A percentile compares a stretch with the other conserved stretches of the same genome.
Evolutionary conservation across 768 basidiomycete species (phyloP).

Genomic region (Tricholoma matsutake): DNA sequence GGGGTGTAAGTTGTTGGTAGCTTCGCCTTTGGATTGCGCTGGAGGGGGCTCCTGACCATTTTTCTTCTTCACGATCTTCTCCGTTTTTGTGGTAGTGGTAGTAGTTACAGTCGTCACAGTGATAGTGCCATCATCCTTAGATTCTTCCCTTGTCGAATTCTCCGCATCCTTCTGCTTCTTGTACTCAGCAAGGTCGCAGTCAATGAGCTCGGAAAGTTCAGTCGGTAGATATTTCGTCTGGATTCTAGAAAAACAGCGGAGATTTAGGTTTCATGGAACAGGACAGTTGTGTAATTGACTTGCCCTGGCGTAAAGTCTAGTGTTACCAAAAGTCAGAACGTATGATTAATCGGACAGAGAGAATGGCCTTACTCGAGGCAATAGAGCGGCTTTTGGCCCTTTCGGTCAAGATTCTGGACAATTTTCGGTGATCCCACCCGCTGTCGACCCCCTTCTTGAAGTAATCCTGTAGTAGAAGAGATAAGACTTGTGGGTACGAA

Average conservation of each 20-base stretch:
- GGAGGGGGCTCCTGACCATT: not conserved
- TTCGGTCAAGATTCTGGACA: conserved; percentile 40
- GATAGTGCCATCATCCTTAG: conserved; percentile 18
- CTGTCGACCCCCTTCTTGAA: conserved; percentile 24
- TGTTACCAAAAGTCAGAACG: not conserved
- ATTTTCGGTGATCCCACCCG: conserved; percentile 36
- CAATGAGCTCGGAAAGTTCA: conserved; percentile 32
- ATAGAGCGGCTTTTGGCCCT: conserved; percentile 45
- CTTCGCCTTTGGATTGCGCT: not conserved
- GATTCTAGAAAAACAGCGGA: conserved; percentile 12
- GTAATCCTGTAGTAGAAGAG: conserved; percentile 14
- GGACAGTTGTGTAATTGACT: not conserved
- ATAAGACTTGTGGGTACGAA: not conserved
- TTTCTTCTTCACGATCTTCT: conserved; percentile 23
- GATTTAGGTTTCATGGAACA: not conserved
- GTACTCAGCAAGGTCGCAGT: conserved; percentile 26
- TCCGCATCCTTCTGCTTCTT: conserved; percentile 17
- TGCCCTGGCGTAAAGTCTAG: conserved; percentile 36
- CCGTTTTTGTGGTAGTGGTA: conserved; percentile 14
- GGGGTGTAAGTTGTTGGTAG: not conserved
- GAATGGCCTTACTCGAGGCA: conserved; percentile 38
- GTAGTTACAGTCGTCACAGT: conserved; percentile 19
- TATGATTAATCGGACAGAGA: not conserved
- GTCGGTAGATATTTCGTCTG: conserved; percentile 33
- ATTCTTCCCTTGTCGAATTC: conserved; percentile 24